These are phyloP conservation scores for Populus alba DNA, from an alignment of 345 rosid genomes.

Conservation along the genomic window DNA sequence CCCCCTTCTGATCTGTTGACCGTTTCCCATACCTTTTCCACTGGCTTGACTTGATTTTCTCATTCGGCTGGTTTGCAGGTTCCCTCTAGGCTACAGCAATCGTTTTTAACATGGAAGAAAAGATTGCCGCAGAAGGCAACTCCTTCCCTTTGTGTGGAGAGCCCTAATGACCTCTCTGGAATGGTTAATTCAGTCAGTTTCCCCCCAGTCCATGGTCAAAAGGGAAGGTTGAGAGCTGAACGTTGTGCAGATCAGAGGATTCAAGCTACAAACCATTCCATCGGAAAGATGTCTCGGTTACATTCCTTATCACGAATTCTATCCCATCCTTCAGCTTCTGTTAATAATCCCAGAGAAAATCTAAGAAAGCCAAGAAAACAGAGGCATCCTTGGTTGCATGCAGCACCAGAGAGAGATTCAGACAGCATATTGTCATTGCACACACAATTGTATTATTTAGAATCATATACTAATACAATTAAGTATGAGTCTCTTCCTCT, in stretches of 20 bases:
- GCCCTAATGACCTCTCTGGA: slow-evolving; percentile 11
- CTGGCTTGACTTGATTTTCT: not conserved
- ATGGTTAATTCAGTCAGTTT: slow-evolving; percentile 37
- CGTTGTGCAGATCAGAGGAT: slow-evolving; percentile 24
- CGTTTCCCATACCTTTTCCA: not conserved
- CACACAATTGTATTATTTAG: slow-evolving; percentile 20
- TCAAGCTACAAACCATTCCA: slow-evolving; percentile 22
- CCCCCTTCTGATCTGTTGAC: not conserved
- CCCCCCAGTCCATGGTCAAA: slow-evolving; percentile 23
- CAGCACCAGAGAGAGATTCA: slow-evolving; percentile 44
- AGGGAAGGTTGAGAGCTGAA: slow-evolving; percentile 42
- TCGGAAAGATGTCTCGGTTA: slow-evolving; percentile 37
- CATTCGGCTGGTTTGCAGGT: slow-evolving; percentile 41
- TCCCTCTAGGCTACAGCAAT: slow-evolving; percentile 47
- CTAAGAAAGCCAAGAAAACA: slow-evolving; percentile 19
- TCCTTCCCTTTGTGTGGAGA: slow-evolving; percentile 19
- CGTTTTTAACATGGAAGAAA: slow-evolving; percentile 55
- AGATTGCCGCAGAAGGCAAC: slow-evolving; percentile 30
- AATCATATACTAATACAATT: slow-evolving; percentile 24
- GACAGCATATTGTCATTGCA: slow-evolving; percentile 58
- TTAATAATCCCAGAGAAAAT: slow-evolving; percentile 10
- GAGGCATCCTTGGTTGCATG: slow-evolving; percentile 26
- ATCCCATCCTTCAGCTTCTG: slow-evolving; percentile 13
- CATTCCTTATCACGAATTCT: slow-evolving; percentile 42
- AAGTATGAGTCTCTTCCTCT: slow-evolving; percentile 13